phyloP scores from a whole-genome alignment of 306 rosid genomes.

The Crotalaria pallida region DNA sequence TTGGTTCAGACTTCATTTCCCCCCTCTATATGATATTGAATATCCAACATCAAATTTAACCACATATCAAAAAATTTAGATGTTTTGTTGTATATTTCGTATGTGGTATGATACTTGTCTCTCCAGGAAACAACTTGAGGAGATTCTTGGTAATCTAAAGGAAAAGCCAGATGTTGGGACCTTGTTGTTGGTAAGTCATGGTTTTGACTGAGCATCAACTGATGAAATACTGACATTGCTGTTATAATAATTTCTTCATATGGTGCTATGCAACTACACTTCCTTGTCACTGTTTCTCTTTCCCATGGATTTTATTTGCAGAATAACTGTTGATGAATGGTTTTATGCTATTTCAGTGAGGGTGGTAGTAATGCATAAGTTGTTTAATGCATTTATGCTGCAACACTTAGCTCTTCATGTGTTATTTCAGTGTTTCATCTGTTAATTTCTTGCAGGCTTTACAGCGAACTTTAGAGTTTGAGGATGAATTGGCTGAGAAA shows the following conservation, averaged over 20 bases:
- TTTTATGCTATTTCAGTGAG: neutral
- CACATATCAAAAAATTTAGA: neutral
- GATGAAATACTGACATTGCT: neutral
- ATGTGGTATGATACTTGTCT: slow-evolving; percentile 20
- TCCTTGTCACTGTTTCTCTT: neutral
- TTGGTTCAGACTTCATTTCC: slow-evolving; percentile 1
- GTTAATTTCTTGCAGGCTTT: slow-evolving; percentile 62
- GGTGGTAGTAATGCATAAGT: neutral
- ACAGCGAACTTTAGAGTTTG: slow-evolving; percentile 94
- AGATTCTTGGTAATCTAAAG: slow-evolving; percentile 69
- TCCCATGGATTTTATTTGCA: neutral
- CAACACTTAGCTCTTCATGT: slow-evolving; percentile 8
- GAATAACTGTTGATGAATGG: neutral
- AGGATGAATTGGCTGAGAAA: slow-evolving; percentile 97
- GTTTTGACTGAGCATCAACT: neutral
- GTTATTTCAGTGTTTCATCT: slow-evolving; percentile 24
- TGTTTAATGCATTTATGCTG: slow-evolving; percentile 4
- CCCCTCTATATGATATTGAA: neutral
- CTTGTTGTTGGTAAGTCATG: slow-evolving; percentile 65
- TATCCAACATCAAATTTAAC: slow-evolving; percentile 5
- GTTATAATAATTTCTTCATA: slow-evolving; percentile 7
- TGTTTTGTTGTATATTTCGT: slow-evolving; percentile 2
- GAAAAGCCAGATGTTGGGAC: slow-evolving; percentile 98
- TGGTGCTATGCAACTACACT: neutral
- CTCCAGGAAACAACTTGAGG: slow-evolving; percentile 97